Percentiles rank a stretch among this genome's conserved stretches.
These are phyloP conservation scores for Chaetoscypha palmicola DNA, from an alignment of 2,329 filamentous ascomycete species.

Conservation along the genomic window DNA sequence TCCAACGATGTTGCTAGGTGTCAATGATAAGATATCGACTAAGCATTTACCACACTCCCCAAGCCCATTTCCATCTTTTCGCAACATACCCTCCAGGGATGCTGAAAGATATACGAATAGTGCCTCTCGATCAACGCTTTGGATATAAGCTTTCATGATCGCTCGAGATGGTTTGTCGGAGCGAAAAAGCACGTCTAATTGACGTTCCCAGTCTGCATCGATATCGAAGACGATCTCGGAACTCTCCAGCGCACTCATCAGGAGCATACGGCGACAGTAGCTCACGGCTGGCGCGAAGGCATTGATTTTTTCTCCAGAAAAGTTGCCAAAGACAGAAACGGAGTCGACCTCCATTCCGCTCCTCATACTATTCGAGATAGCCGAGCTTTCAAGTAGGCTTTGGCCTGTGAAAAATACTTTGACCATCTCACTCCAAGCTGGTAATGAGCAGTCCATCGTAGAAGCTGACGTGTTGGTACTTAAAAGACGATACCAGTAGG, in stretches of 20 bases:
- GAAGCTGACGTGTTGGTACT: slow-evolving; percentile 41
- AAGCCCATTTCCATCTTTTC: slow-evolving; percentile 32
- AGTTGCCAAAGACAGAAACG: slow-evolving; percentile 33
- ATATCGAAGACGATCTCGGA: slow-evolving; percentile 35
- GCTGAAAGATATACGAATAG: slow-evolving; percentile 43
- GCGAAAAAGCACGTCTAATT: slow-evolving; percentile 64
- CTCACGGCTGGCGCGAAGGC: slow-evolving; percentile 63
- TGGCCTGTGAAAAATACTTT: slow-evolving; percentile 41
- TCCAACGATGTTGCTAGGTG: slow-evolving; percentile 44
- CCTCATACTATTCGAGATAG: slow-evolving; percentile 27
- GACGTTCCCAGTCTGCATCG: slow-evolving; percentile 78
- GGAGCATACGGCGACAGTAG: slow-evolving; percentile 58
- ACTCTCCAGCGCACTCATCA: slow-evolving; percentile 43
- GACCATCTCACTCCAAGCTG: slow-evolving; percentile 46
- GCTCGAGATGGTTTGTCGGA: slow-evolving; percentile 60
- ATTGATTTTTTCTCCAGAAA: slow-evolving; percentile 37
- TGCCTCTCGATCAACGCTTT: slow-evolving; percentile 33
- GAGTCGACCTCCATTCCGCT: slow-evolving; percentile 37
- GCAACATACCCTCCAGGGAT: slow-evolving; percentile 50
- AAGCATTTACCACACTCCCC: slow-evolving; percentile 47
- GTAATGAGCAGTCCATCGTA: slow-evolving; percentile 36
- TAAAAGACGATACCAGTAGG: slow-evolving; percentile 61
- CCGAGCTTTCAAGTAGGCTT: slow-evolving; percentile 29
- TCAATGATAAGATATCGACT: slow-evolving; percentile 45
- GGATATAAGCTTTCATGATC: slow-evolving; percentile 49